Evolutionary conservation across 2,329 filamentous ascomycete genomes (phyloP).

Genomic region (Fusarium mangiferae): DNA sequence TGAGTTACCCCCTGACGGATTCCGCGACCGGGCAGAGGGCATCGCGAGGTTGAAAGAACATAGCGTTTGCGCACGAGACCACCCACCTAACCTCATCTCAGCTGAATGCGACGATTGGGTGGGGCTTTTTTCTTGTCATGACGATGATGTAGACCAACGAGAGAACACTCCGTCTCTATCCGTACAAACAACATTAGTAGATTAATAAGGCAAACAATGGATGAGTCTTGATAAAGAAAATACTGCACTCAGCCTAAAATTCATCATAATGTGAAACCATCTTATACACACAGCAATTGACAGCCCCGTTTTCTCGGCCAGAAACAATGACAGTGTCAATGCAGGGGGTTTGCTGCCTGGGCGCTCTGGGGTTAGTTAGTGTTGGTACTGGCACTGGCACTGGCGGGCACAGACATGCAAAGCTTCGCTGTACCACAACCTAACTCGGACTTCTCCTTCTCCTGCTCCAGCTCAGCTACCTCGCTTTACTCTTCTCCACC

Average conservation of each 20-base stretch:
- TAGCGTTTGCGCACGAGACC: slow-evolving; percentile 41
- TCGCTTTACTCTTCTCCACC: slow-evolving; percentile 17
- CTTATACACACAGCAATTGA: not conserved
- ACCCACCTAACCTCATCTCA: slow-evolving; percentile 25
- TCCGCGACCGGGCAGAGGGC: slow-evolving; percentile 2
- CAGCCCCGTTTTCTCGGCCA: slow-evolving; percentile 43
- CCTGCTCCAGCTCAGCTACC: slow-evolving; percentile 9
- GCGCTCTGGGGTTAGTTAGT: slow-evolving; percentile 1
- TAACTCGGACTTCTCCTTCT: slow-evolving; percentile 17
- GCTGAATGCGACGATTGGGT: slow-evolving; percentile 35
- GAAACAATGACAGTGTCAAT: slow-evolving; percentile 40
- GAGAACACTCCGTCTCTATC: not conserved
- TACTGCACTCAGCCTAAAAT: not conserved
- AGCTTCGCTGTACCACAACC: slow-evolving; percentile 34
- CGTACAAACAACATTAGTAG: not conserved
- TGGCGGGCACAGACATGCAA: slow-evolving; percentile 17
- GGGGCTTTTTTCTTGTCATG: slow-evolving; percentile 33
- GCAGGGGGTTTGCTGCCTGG: slow-evolving; percentile 38
- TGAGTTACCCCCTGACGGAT: not conserved
- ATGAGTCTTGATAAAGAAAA: not conserved
- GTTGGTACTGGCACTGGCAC: slow-evolving; percentile 19
- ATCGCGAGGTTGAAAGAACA: slow-evolving; percentile 4
- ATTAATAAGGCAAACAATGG: not conserved
- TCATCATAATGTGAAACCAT: too few species aligned
- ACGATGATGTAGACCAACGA: slow-evolving; percentile 22